Percentiles rank a stretch among this genome's conserved stretches.
These are phyloP conservation scores for Rhododendron ovatum DNA, from an alignment of 148 eudicot species.

Conservation along the genomic window DNA sequence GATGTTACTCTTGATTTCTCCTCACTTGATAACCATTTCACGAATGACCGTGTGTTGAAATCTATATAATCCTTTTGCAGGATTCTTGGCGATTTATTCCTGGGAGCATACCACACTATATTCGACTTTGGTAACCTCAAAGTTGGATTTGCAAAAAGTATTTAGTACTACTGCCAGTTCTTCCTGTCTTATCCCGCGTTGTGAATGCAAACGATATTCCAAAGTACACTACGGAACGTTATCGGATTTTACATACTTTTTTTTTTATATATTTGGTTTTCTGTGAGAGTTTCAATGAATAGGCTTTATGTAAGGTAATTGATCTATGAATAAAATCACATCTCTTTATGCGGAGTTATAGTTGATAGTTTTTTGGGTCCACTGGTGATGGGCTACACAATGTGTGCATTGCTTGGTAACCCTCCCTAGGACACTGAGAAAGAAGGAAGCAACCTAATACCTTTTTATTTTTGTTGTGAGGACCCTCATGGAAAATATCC, in stretches of 20 bases:
- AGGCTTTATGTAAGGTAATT: background rate
- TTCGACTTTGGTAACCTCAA: slow-evolving; percentile 40
- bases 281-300: background rate
- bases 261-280: background rate
- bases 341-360: background rate
- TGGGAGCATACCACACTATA: slow-evolving; percentile 46
- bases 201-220: background rate
- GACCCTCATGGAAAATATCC: background rate
- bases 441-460: background rate
- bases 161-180: background rate
- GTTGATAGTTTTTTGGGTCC: background rate
- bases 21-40: background rate
- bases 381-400: background rate
- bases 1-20: background rate
- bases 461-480: background rate
- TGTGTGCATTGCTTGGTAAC: background rate
- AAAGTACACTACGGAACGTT: no score
- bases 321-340: background rate
- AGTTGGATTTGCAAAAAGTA: slow-evolving; percentile 37
- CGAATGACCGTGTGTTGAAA: background rate
- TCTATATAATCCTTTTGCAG: slow-evolving; percentile 9
- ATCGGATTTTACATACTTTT: background rate
- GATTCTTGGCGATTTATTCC: slow-evolving; percentile 45
- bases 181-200: background rate
- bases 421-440: background rate